Conservation (phyloP, 371 early-diverging fungal genomes). For the Mucor piriformis region DNA sequence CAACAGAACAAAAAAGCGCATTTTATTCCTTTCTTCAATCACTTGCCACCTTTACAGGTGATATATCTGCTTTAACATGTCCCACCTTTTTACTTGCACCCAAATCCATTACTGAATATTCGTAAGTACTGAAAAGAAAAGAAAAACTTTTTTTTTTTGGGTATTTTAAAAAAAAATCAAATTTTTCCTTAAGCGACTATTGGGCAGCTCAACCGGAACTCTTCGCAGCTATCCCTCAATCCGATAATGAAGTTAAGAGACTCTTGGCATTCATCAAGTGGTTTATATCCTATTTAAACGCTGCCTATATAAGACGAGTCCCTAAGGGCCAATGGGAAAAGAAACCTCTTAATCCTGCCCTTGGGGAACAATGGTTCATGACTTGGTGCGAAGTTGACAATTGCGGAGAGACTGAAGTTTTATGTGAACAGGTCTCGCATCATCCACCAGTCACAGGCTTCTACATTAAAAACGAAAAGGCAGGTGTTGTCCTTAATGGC, state of each 20-base stretch:
- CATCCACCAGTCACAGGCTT: slow-evolving; percentile 76
- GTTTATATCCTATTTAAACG: slow-evolving; percentile 80
- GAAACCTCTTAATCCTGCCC: slow-evolving; percentile 83
- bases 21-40: slow-evolving; percentile 70
- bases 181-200: slow-evolving; percentile 54
- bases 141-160: background rate
- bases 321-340: slow-evolving; percentile 68
- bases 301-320: slow-evolving; percentile 57
- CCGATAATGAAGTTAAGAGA: slow-evolving; percentile 63
- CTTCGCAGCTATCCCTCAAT: slow-evolving; percentile 64
- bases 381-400: slow-evolving; percentile 71
- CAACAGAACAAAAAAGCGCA: slow-evolving; percentile 64
- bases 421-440: slow-evolving; percentile 78
- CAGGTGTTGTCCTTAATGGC: slow-evolving; percentile 69
- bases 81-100: slow-evolving; percentile 77
- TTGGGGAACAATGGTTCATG: slow-evolving; percentile 79
- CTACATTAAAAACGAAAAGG: slow-evolving; percentile 65
- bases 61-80: slow-evolving; percentile 74
- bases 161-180: too few relatives aligned
- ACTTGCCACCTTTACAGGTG: slow-evolving; percentile 74
- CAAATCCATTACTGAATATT: slow-evolving; percentile 75
- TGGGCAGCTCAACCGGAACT: slow-evolving; percentile 76
- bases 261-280: slow-evolving; percentile 70
- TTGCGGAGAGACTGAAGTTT: slow-evolving; percentile 60
- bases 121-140: slow-evolving; percentile 43